Evolutionary conservation across 1,284 basidiomycete species (phyloP).

Genomic region (Stygiomarasmius scandens): DNA sequence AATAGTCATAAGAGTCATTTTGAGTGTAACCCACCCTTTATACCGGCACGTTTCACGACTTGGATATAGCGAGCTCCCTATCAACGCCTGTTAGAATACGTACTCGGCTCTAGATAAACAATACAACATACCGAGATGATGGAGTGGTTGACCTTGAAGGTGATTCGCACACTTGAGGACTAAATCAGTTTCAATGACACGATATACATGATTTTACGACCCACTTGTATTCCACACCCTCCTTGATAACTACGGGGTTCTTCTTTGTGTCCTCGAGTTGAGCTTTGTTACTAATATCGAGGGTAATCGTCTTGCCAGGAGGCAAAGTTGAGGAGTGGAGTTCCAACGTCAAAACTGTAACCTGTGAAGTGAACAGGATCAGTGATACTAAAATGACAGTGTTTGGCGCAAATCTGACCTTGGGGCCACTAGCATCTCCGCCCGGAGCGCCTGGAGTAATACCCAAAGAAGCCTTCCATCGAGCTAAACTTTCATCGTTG

Average conservation of each 20-base stretch:
- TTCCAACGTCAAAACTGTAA: slow-evolving; percentile 71
- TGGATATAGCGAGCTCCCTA: slow-evolving; percentile 86
- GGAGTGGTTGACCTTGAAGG: slow-evolving; percentile 82
- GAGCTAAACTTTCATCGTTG: slow-evolving; percentile 81
- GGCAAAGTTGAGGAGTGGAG: slow-evolving; percentile 71
- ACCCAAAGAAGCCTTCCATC: slow-evolving; percentile 91
- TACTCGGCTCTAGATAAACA: slow-evolving; percentile 10
- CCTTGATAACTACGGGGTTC: slow-evolving; percentile 78
- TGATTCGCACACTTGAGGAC: slow-evolving; percentile 65
- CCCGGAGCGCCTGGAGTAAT: slow-evolving; percentile 59
- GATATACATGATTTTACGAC: slow-evolving; percentile 17
- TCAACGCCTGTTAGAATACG: slow-evolving; percentile 16
- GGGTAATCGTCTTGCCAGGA: slow-evolving; percentile 56
- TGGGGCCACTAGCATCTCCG: slow-evolving; percentile 54
- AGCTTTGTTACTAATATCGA: slow-evolving; percentile 56
- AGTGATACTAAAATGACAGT: slow-evolving; percentile 7
- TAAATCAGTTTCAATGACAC: background rate
- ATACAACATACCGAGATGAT: slow-evolving; percentile 70
- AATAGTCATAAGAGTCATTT: background rate
- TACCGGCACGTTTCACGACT: slow-evolving; percentile 75
- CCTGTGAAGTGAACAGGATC: slow-evolving; percentile 39
- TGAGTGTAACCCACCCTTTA: slow-evolving; percentile 52
- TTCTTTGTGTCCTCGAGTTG: slow-evolving; percentile 60
- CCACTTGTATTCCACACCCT: slow-evolving; percentile 83
- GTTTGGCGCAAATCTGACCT: slow-evolving; percentile 46